A percentile compares a stretch with the other conserved stretches of the same genome.
These are phyloP conservation scores for Colletotrichum caudatum DNA, from an alignment of 2,329 filamentous ascomycete species.

Conservation along the genomic window DNA sequence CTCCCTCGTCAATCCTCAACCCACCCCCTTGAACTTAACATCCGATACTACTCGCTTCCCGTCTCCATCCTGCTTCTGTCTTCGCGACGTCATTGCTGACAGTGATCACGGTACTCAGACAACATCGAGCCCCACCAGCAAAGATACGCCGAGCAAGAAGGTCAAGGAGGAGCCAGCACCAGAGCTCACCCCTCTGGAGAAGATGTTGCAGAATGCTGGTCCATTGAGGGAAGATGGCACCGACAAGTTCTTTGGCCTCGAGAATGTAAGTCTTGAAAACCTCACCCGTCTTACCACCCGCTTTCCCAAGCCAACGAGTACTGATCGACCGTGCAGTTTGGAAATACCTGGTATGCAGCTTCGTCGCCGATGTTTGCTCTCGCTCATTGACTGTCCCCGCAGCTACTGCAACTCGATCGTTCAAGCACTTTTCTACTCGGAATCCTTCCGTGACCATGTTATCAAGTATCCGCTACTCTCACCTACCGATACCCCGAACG, in stretches of 20 bases:
- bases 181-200: slow-evolving; percentile 73
- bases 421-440: slow-evolving; percentile 96
- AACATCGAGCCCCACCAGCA: slow-evolving; percentile 55
- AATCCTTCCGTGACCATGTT: slow-evolving; percentile 92
- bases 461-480: slow-evolving; percentile 87
- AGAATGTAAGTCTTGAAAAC: slow-evolving; percentile 79
- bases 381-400: slow-evolving; percentile 39
- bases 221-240: slow-evolving; percentile 87
- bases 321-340: slow-evolving; percentile 75
- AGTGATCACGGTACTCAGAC: slow-evolving; percentile 52
- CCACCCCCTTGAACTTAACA: not conserved
- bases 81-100: slow-evolving; percentile 45
- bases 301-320: slow-evolving; percentile 34
- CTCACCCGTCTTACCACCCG: slow-evolving; percentile 28
- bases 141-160: slow-evolving; percentile 64
- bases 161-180: slow-evolving; percentile 69
- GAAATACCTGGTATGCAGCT: slow-evolving; percentile 87
- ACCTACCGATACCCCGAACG: slow-evolving; percentile 76
- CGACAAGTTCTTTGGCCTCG: slow-evolving; percentile 98
- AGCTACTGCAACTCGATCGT: slow-evolving; percentile 99
- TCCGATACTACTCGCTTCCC: not conserved
- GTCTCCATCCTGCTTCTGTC: slow-evolving; percentile 19
- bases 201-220: slow-evolving; percentile 85
- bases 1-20: slow-evolving; percentile 6
- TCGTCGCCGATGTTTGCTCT: slow-evolving; percentile 20